Base-by-base conservation (phyloP, 2,329 filamentous ascomycete species). In the Colletotrichum sp. region DNA sequence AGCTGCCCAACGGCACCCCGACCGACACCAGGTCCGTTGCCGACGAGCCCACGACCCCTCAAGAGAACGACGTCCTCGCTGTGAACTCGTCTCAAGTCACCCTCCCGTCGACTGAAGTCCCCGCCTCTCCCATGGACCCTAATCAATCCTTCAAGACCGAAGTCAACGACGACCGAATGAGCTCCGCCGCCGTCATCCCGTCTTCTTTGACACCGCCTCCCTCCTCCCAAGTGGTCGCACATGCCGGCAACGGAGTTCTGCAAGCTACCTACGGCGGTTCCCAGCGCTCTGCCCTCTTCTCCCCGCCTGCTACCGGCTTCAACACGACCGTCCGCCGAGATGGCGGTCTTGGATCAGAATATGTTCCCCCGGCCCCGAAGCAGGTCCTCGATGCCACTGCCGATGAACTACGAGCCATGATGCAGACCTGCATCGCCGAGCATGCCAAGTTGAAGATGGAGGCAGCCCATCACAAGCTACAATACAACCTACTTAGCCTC, bases 381-480 rank as follows among this genome's bases (percentile, higher is more conserved):
- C 86, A 90, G 79, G 84, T 93, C 27, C 82, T 86, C 29, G 86
- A 88, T 59, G 90, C 89, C 1, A 84, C 89, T 2, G 78, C 85
- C 4, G 89, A 91, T 11, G 87, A 92, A 77, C 86, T 93, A 36
- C 87, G 89, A 16, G 82, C 82, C 69, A 89, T 92, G 88, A 81
- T 93, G 63, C 86, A 90, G 73, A 83, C 83, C 5, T 87, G 86
- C 75, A 83, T 92, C 55, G 86, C 86, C 27, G 89, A 93, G 76
- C 88, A 91, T 74, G 86, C 87, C 59, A 88, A 87, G 78, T 83
- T 92, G 63, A 94, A 97, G 79, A 96, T 95, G 86, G 94, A 96
- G 73, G 93, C 94, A 18, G 94, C 96, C 36, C 96, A 98, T 82
- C 93, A 97, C 85, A 97, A 97, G 84, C 87, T 98, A 69, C 96